Evolutionary conservation across 2,329 filamentous ascomycete species (phyloP).

Genomic region (Xylaria sp.): DNA sequence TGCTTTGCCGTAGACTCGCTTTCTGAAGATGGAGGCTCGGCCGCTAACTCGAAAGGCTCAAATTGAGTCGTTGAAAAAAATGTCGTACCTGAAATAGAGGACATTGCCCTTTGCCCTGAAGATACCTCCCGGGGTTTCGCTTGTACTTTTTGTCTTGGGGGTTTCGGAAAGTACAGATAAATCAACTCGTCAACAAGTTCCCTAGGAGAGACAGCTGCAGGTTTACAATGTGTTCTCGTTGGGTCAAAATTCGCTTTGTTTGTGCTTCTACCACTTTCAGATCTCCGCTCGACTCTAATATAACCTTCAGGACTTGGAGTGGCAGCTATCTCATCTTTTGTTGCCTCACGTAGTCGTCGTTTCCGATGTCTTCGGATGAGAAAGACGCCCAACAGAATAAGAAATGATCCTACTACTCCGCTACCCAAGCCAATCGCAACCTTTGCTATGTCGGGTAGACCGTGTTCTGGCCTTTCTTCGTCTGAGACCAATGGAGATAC

Average conservation of each 20-base stretch:
- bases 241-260: neutral
- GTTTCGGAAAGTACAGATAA: neutral
- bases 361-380: slow-evolving; percentile 8
- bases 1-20: neutral
- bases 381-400: slow-evolving; percentile 4
- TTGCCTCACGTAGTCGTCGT: neutral
- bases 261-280: neutral
- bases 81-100: neutral
- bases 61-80: neutral
- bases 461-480: neutral
- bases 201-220: slow-evolving; percentile 2
- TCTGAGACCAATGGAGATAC: neutral
- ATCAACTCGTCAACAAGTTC: neutral
- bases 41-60: slow-evolving; percentile 3
- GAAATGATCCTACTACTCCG: slow-evolving; percentile 5
- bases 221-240: neutral
- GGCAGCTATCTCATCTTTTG: neutral
- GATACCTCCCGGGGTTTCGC: neutral
- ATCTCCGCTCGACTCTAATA: neutral
- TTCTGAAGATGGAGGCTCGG: neutral
- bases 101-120: neutral
- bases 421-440: slow-evolving; percentile 13
- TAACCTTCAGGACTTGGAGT: neutral
- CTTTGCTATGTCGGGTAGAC: neutral
- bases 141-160: neutral